These are phyloP conservation scores for Isoetes taiwanensis DNA, from an alignment of 75 land plant species.

Conservation along the genomic window DNA sequence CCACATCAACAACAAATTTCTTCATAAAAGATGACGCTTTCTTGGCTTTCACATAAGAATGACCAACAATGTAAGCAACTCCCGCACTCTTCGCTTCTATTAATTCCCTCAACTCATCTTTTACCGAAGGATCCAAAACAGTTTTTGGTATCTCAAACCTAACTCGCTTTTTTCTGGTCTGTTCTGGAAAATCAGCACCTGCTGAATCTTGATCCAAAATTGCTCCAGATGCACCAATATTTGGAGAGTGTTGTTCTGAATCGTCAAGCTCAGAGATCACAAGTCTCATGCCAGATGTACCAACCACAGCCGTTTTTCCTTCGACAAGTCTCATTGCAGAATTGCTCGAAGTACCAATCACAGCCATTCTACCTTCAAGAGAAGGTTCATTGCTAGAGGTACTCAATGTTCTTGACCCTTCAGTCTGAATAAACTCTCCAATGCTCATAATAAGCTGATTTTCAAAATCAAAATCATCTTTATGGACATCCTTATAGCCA, in stretches of 20 bases:
- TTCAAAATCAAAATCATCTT: constrained; percentile 70
- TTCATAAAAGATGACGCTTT: constrained; percentile 46
- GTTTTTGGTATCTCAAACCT: no score
- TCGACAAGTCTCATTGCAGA: no score
- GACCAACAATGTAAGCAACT: constrained; percentile 56
- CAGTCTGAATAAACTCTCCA: constrained; percentile 73
- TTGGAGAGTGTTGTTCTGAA: no score
- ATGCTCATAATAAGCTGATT: constrained; percentile 51
- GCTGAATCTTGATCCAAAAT: no score
- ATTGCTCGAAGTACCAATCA: constrained; percentile 23
- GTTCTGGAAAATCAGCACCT: no score
- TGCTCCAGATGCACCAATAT: no score
- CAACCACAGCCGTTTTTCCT: no score
- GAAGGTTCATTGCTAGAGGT: constrained; percentile 27
- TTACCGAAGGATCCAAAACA: constrained; percentile 13
- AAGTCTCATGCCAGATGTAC: not conserved
- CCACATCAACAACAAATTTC: constrained; percentile 41
- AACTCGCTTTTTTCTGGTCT: no score
- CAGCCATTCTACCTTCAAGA: constrained; percentile 58
- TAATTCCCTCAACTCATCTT: constrained; percentile 43
- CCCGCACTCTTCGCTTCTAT: constrained; percentile 58
- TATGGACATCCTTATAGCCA: constrained; percentile 75
- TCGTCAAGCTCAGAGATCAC: not conserved
- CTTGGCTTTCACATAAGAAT: constrained; percentile 55
- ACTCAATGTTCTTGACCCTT: constrained; percentile 29